Conservation (phyloP, 1,139 yeast genomes). For the Nakaseomyces delphensis region DNA sequence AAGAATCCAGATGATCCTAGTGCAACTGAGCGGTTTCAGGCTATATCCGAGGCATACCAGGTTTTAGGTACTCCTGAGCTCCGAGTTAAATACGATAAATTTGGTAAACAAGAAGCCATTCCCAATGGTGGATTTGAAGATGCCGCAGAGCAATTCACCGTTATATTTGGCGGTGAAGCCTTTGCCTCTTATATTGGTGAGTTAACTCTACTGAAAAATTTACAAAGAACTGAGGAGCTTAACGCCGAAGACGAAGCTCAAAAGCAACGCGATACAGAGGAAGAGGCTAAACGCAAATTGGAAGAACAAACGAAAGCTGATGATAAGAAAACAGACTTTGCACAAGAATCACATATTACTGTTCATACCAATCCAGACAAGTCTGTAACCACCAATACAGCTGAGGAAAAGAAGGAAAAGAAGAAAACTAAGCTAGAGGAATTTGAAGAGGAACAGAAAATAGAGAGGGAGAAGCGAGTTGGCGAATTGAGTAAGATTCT, state of each 20-base stretch:
- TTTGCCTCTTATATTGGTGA: conserved; percentile 87
- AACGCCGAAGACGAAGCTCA: conserved; percentile 37
- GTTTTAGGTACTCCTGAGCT: conserved; percentile 69
- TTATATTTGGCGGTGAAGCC: conserved; percentile 89
- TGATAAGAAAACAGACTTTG: not conserved
- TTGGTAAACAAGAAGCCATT: conserved; percentile 75
- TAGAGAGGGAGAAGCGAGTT: conserved; percentile 64
- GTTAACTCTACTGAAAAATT: conserved; percentile 71
- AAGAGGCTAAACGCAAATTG: conserved; percentile 16
- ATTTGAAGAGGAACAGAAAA: conserved; percentile 67
- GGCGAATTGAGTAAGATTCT: conserved; percentile 56
- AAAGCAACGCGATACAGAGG: conserved; percentile 31
- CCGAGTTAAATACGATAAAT: conserved; percentile 71
- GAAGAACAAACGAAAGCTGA: conserved; percentile 8
- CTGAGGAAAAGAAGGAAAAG: conserved; percentile 26
- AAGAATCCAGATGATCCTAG: conserved; percentile 73
- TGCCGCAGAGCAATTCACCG: conserved; percentile 78
- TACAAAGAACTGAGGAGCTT: conserved; percentile 53
- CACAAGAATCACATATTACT: not conserved
- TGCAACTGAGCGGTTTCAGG: conserved; percentile 59
- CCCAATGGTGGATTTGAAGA: conserved; percentile 84
- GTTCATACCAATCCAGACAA: conserved; percentile 5
- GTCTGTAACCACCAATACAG: conserved; percentile 4
- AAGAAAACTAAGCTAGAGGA: conserved; percentile 52
- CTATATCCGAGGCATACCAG: conserved; percentile 62